Conservation (phyloP, 805 yeast genomes). For the Teunomyces tritomae region DNA sequence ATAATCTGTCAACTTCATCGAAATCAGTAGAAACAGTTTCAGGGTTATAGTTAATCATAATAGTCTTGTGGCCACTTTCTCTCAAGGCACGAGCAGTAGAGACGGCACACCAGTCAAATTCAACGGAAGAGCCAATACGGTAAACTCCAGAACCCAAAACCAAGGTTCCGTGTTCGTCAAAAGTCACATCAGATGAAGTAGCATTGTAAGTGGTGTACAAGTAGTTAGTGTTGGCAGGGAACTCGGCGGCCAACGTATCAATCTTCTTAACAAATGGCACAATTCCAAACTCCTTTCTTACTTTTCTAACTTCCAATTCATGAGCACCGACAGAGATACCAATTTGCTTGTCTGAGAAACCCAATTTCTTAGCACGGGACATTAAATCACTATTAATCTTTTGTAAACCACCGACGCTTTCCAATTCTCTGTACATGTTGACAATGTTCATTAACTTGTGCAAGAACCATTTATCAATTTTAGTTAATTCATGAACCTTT, state of each 20-base stretch:
- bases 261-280: conserved; percentile 94
- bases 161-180: conserved; percentile 87
- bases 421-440: conserved; percentile 79
- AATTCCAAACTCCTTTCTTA: conserved; percentile 77
- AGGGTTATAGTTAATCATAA: conserved; percentile 97
- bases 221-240: conserved; percentile 96
- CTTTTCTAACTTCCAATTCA: conserved; percentile 80
- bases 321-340: conserved; percentile 67
- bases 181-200: conserved; percentile 74
- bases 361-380: conserved; percentile 83
- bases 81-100: conserved; percentile 93
- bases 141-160: conserved; percentile 99
- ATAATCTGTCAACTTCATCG: conserved; percentile 96
- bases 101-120: conserved; percentile 99
- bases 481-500: conserved; percentile 83
- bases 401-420: conserved; percentile 47
- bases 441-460: conserved; percentile 92
- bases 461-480: conserved; percentile 95
- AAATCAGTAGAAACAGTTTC: conserved; percentile 98
- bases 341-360: conserved; percentile 94
- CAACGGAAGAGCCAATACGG: conserved; percentile 97
- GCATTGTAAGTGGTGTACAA: conserved; percentile 96
- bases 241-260: conserved; percentile 97
- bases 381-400: conserved; percentile 67
- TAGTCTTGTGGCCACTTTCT: conserved; percentile 80